A percentile compares a stretch with the other conserved stretches of the same genome.
Evolutionary conservation across 2,329 filamentous ascomycete genomes (phyloP).

Genomic region (Paecilomyces formosus): DNA sequence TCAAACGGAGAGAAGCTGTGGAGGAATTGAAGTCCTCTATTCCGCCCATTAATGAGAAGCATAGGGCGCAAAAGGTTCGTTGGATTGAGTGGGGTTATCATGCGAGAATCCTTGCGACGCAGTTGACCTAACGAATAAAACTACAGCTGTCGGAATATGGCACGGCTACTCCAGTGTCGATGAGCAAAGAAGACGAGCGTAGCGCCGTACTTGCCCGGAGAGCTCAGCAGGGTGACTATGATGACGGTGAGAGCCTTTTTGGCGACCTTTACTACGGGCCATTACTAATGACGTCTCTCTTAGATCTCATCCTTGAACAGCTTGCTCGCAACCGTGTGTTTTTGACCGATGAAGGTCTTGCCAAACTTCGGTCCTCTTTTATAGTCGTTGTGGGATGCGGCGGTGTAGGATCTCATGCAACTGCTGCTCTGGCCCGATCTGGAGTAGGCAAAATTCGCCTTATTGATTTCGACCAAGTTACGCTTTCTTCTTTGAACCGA

Average conservation of each 20-base stretch:
- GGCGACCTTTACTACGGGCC: background rate
- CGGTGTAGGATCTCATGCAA: slow-evolving; percentile 88
- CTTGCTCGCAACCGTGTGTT: slow-evolving; percentile 90
- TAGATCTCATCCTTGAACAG: slow-evolving; percentile 87
- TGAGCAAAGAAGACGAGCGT: slow-evolving; percentile 49
- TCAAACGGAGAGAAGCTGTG: slow-evolving; percentile 48
- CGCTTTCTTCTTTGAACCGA: slow-evolving; percentile 86
- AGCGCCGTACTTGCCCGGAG: slow-evolving; percentile 52
- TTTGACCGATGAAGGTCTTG: slow-evolving; percentile 71
- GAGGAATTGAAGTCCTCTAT: slow-evolving; percentile 56
- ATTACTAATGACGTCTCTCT: slow-evolving; percentile 1
- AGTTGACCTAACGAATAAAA: slow-evolving; percentile 29
- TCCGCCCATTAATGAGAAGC: slow-evolving; percentile 45
- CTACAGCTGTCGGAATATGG: slow-evolving; percentile 47
- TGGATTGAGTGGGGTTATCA: background rate
- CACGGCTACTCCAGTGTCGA: slow-evolving; percentile 20
- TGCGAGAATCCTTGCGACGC: background rate
- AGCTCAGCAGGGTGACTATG: slow-evolving; percentile 57
- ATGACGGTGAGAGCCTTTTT: slow-evolving; percentile 43
- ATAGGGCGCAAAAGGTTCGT: slow-evolving; percentile 44
- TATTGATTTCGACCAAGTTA: slow-evolving; percentile 97
- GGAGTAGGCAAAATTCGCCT: slow-evolving; percentile 82
- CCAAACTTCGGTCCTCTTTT: slow-evolving; percentile 71
- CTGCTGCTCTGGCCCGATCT: slow-evolving; percentile 76
- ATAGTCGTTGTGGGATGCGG: slow-evolving; percentile 88